These are phyloP conservation scores for Suillus clintonianus DNA, from an alignment of 768 basidiomycete genomes.

Conservation along the genomic window DNA sequence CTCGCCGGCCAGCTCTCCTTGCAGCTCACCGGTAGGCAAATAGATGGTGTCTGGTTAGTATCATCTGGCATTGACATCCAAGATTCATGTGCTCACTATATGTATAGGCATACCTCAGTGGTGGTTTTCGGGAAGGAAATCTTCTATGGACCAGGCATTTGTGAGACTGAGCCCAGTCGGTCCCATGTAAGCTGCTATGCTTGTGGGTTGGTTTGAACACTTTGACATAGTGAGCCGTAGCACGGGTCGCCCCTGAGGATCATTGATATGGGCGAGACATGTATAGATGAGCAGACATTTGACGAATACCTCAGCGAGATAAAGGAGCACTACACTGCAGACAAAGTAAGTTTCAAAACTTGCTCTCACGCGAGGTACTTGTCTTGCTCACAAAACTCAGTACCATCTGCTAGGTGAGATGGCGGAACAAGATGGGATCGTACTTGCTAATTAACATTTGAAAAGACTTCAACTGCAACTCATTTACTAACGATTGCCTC, in stretches of 20 bases:
- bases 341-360: conserved; percentile 63
- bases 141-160: conserved; percentile 90
- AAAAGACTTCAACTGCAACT: conserved; percentile 92
- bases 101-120: conserved; percentile 85
- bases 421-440: too few species aligned
- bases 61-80: conserved; percentile 1
- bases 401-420: conserved; percentile 80
- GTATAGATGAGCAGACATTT: conserved; percentile 83
- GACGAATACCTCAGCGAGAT: conserved; percentile 80
- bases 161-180: conserved; percentile 65
- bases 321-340: conserved; percentile 80
- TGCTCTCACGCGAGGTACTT: not conserved
- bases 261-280: conserved; percentile 77
- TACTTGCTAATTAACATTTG: not conserved
- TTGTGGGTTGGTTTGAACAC: not conserved
- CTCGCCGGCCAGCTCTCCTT: conserved; percentile 77
- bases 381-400: conserved; percentile 37
- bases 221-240: conserved; percentile 36
- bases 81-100: conserved; percentile 8
- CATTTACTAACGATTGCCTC: conserved; percentile 86
- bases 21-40: conserved; percentile 84
- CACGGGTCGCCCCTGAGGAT: conserved; percentile 74
- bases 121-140: conserved; percentile 86
- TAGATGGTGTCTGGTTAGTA: conserved; percentile 89
- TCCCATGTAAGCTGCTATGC: conserved; percentile 66